A percentile compares a stretch with the other conserved stretches of the same genome.
Conservation (phyloP, 345 rosid species). For the Crucihimalaya himalaica region DNA sequence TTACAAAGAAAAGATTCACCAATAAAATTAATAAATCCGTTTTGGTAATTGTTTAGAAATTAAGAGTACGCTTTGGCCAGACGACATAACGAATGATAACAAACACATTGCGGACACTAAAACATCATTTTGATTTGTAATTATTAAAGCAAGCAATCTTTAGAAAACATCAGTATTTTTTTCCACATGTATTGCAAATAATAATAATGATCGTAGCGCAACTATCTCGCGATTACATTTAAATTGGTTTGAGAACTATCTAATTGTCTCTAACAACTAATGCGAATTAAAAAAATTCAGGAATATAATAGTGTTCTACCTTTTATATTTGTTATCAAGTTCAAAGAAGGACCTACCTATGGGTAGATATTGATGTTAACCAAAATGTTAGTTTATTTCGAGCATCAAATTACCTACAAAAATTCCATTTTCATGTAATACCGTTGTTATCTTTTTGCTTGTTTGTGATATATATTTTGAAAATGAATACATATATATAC, state of each 20-base stretch:
- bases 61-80: constrained; percentile 6
- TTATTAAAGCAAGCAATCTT: constrained; percentile 31
- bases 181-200: constrained; percentile 5
- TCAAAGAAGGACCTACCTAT: not conserved
- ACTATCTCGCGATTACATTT: not conserved
- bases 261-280: constrained; percentile 10
- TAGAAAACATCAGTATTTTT: constrained; percentile 11
- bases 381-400: not conserved
- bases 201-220: not conserved
- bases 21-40: not conserved
- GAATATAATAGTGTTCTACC: not conserved
- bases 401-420: not conserved
- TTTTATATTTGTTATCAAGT: not conserved
- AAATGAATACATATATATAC: not conserved
- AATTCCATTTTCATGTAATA: constrained; percentile 11
- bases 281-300: not conserved
- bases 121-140: constrained; percentile 32
- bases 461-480: not conserved
- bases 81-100: constrained; percentile 30
- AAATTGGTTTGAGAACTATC: not conserved
- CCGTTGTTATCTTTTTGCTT: not conserved
- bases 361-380: not conserved
- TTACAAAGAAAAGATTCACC: not conserved
- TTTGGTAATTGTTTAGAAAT: not conserved
- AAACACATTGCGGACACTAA: constrained; percentile 18